phyloP scores from a whole-genome alignment of 768 basidiomycete genomes.

The Cystofilobasidium ferigula region DNA sequence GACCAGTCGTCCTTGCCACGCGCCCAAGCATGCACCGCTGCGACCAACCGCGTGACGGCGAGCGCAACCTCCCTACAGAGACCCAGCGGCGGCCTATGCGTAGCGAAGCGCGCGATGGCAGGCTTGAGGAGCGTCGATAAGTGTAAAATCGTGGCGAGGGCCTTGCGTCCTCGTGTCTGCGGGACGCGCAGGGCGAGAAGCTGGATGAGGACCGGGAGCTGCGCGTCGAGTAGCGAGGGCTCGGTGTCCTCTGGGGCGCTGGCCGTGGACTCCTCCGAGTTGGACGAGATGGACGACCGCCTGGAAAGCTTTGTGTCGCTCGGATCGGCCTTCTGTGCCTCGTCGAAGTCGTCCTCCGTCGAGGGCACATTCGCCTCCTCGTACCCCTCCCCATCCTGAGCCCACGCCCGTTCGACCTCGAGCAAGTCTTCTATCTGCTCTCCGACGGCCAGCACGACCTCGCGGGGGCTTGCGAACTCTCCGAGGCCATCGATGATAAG shows the following conservation, averaged over 20 bases:
- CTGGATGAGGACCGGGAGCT: neutral
- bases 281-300: neutral
- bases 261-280: neutral
- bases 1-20: conserved; percentile 1
- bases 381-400: neutral
- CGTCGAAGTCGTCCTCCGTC: neutral
- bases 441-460: neutral
- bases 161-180: neutral
- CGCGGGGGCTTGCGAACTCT: neutral
- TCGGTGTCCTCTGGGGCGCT: neutral
- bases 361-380: neutral
- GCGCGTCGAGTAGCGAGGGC: neutral
- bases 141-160: neutral
- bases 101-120: neutral
- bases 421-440: conserved; percentile 1
- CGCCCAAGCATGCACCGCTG: neutral
- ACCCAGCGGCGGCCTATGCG: neutral
- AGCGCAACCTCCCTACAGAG: neutral
- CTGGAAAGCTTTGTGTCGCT: neutral
- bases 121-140: neutral
- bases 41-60: neutral
- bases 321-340: neutral
- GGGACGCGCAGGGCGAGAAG: neutral
- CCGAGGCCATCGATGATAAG: neutral
- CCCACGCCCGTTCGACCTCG: neutral